phyloP scores from a whole-genome alignment of 2,329 filamentous ascomycete species.

The Zarea fungicola region DNA sequence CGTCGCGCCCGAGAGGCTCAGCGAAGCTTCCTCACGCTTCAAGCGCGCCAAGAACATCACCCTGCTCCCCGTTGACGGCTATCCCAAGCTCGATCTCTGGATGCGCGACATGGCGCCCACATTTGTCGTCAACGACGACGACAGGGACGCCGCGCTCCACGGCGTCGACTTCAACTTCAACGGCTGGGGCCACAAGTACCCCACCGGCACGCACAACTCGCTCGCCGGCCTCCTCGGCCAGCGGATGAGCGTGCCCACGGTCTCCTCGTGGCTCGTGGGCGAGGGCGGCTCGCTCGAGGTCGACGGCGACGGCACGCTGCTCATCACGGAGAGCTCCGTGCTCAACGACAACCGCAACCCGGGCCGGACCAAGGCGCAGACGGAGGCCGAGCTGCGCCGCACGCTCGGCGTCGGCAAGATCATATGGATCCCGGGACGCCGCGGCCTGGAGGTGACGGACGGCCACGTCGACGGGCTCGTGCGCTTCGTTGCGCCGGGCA shows the following conservation, averaged over 20 bases:
- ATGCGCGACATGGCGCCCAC: constrained; percentile 24
- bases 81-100: constrained; percentile 21
- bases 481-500: constrained; percentile 22
- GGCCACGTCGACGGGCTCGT: constrained; percentile 25
- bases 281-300: constrained; percentile 25
- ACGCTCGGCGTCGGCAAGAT: constrained; percentile 22
- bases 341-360: constrained; percentile 26
- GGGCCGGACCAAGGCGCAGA: constrained; percentile 13
- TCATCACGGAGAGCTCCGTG: constrained; percentile 25
- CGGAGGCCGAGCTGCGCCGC: constrained; percentile 20
- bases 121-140: constrained; percentile 14
- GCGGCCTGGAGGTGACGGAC: constrained; percentile 22
- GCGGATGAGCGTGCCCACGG: neutral
- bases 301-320: constrained; percentile 25
- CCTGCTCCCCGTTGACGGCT: constrained; percentile 12
- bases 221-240: constrained; percentile 15
- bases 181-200: constrained; percentile 23
- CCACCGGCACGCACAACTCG: constrained; percentile 8
- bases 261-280: constrained; percentile 13
- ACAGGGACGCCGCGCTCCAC: neutral
- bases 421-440: constrained; percentile 25
- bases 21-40: constrained; percentile 15
- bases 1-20: constrained; percentile 13
- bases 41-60: constrained; percentile 5
- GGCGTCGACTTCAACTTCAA: constrained; percentile 25